Base-by-base conservation (phyloP, 108 stramenopile genomes). In the Phaeodactylum tricornutum region DNA sequence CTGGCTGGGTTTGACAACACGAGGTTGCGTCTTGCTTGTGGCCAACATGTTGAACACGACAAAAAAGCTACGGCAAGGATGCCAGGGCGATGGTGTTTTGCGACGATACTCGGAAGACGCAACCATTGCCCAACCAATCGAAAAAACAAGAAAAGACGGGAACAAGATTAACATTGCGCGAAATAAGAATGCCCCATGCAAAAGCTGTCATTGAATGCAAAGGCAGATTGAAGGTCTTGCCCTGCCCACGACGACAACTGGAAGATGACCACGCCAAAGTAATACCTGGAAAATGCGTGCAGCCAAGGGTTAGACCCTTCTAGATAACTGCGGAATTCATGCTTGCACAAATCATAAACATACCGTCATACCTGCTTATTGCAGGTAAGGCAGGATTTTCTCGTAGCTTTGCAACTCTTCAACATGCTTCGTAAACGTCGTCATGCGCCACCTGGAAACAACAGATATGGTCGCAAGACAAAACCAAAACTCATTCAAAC, bases 41-140 rank as follows among this genome's bases (percentile, higher is more conserved):
- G n/a, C n/a, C n/a, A n/a, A 34, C 33, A 34, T 34, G 14, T 34
- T 14, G 9, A 14, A 11, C 33, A 9, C 9, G 9, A 9, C 14
- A 34, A 34, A 34, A 34, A 34, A 75, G 0, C 77, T 71, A 25
- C 55, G 71, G 29, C 80, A 75, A 33, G 61, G 40, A 9, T 57
- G 41, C 82, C 82, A 88, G 2, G 79, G 82, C 16, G 70, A 81
- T 27, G 87, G 87, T 54, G 79, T 69, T 11, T 69, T 53, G 4
- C 64, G 44, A 29, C 78, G 66, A 5, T 50, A 47, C 4, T 57
- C 64, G 55, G 69, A 67, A 25, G 67, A 72, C 2, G 83, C 81
- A 25, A 85, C 43, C 76, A 89, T 70, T 0, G 71, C 44, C 83
- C 82, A 85, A 17, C 78, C 82, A 12, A 68, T 41, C 15, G 56